These are phyloP conservation scores for Oenanthe javanica DNA, from an alignment of 140 eudicot species.

Conservation along the genomic window DNA sequence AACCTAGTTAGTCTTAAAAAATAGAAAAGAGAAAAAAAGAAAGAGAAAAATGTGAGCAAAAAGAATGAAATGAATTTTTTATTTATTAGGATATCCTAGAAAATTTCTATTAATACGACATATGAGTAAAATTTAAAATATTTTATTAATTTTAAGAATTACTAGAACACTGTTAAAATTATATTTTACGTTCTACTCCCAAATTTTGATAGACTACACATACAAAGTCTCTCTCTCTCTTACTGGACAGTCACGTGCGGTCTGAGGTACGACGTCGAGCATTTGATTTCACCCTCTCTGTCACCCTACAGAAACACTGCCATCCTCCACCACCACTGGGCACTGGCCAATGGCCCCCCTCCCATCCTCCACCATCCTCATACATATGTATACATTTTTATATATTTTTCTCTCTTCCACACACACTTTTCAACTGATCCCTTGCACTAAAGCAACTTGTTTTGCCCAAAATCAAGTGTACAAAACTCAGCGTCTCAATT, in stretches of 20 bases:
- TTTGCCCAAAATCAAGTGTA: conserved; percentile 10
- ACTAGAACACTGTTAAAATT: too few relatives aligned
- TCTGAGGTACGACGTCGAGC: conserved; percentile 28
- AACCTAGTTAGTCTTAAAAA: too few relatives aligned
- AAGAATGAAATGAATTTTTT: too few relatives aligned
- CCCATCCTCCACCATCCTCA: neutral
- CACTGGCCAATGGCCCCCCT: neutral
- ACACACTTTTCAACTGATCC: neutral
- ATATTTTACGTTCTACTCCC: too few relatives aligned
- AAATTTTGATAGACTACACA: too few relatives aligned
- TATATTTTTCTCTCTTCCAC: neutral
- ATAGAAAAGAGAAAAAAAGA: too few relatives aligned
- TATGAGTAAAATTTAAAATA: too few relatives aligned
- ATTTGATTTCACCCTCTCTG: neutral
- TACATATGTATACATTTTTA: too few relatives aligned
- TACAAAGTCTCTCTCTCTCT: conserved; percentile 10
- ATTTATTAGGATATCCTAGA: too few relatives aligned
- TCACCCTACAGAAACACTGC: conserved; percentile 11
- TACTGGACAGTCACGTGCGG: conserved; percentile 47
- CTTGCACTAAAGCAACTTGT: neutral
- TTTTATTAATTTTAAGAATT: too few relatives aligned
- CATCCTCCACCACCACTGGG: conserved; percentile 1
- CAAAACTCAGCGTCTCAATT: conserved; percentile 7
- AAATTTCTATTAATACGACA: too few relatives aligned
- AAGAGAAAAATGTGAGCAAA: too few relatives aligned